A percentile compares a stretch with the other conserved stretches of the same genome.
phyloP scores from a whole-genome alignment of 176 grass and related monocot species.

The Rhynchospora pubera region DNA sequence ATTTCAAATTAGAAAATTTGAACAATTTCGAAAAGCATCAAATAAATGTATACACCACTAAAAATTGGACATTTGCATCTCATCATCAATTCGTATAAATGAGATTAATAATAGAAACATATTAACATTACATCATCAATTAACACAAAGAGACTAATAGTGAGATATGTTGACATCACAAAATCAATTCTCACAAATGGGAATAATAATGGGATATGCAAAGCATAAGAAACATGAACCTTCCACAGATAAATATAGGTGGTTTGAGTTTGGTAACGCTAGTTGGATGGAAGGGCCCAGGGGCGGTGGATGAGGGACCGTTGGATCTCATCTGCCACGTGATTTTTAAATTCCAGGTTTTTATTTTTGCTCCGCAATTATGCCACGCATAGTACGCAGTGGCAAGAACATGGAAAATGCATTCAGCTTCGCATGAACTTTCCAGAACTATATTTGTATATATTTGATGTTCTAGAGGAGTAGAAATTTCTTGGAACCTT shows the following conservation, averaged over 20 bases:
- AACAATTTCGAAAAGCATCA: too few species aligned
- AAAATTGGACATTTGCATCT: too few species aligned
- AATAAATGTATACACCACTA: too few species aligned
- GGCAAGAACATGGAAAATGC: not conserved
- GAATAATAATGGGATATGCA: not conserved
- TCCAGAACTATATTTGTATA: not conserved
- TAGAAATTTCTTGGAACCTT: not conserved
- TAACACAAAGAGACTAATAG: too few species aligned
- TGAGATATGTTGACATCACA: not conserved
- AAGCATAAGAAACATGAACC: not conserved
- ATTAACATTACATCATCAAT: too few species aligned
- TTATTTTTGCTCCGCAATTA: not conserved
- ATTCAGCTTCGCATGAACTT: not conserved
- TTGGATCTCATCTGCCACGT: conserved; percentile 13
- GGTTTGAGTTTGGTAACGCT: not conserved
- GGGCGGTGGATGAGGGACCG: not conserved
- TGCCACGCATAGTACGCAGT: not conserved
- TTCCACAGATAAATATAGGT: not conserved
- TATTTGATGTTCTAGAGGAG: not conserved
- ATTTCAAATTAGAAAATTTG: too few species aligned
- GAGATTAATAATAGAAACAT: too few species aligned
- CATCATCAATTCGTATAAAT: too few species aligned
- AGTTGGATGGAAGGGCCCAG: not conserved
- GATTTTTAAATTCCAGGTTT: not conserved
- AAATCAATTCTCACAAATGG: not conserved